Base-by-base conservation (phyloP, 192 early-diverging fungal species). In the Phlyctochytrium arcticum region DNA sequence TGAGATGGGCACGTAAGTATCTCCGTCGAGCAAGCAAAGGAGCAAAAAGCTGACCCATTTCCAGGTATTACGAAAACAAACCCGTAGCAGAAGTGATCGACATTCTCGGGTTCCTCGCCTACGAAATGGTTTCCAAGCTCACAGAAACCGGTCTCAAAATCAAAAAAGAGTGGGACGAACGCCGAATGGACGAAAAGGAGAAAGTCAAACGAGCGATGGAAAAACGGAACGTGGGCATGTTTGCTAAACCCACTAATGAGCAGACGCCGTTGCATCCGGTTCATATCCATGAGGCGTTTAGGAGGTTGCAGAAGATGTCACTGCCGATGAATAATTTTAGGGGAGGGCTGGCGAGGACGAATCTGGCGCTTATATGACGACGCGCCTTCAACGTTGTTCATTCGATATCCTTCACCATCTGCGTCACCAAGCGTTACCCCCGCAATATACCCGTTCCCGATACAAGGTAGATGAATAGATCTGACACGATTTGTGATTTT, bases 51-150 rank as follows among this genome's bases (percentile, higher is more conserved):
- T 17, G 35, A 8, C 19, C 17, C 34, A 33, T 34, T 9, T 62
- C n/a, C 66, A 83, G 77, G 36, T 91, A 88, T 56, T 88, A 92
- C 44, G 95, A 97, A 65, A 89, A 88, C 70, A 91, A 92, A 68
- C 89, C 95, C 6, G 90, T 88, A 62, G 88, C 86, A 64, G 94
- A 99, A 58, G 91, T 99, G 46, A 90, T 97, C 67, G 97, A 99
- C 68, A 94, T 94, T 56, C 78, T 98, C 3, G 97, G 97, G 8
- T 99, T 99, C 67, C 73, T 99, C 32, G 91, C 89, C 0, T 95
- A 89, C 67, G 97, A 99, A 68, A 92, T 95, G 86, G 95, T 99
- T 5, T 86, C 88, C 9, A 89, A 82, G 17, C 71, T 99, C 24
- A 99, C 96, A 19, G 93, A 95, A 69, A 86, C 84, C 1, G 94